phyloP scores from a whole-genome alignment of 345 rosid species.

The Ceriops tagal region DNA sequence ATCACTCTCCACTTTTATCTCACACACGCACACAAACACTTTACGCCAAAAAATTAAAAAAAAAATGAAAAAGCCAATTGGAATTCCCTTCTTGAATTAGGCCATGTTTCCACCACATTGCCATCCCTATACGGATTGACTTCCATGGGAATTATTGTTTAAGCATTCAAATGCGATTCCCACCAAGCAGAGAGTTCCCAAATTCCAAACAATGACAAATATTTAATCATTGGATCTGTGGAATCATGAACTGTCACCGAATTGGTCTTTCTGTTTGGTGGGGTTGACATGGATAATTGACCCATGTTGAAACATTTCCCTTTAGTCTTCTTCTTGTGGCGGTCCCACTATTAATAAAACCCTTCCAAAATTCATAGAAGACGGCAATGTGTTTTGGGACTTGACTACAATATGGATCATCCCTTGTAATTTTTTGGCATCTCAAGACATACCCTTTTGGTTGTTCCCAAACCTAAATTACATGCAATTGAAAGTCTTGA shows the following conservation, averaged over 20 bases:
- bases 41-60: background rate
- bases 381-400: background rate
- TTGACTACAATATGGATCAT: slow-evolving; percentile 14
- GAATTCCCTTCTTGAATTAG: slow-evolving; percentile 5
- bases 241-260: slow-evolving; percentile 18
- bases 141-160: background rate
- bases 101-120: background rate
- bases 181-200: slow-evolving; percentile 7
- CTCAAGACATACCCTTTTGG: background rate
- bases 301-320: slow-evolving; percentile 11
- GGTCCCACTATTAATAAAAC: slow-evolving; percentile 13
- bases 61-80: background rate
- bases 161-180: slow-evolving; percentile 7
- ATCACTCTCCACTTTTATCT: background rate
- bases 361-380: no score
- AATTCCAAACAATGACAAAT: slow-evolving; percentile 25
- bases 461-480: background rate
- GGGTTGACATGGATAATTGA: slow-evolving; percentile 42
- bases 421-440: slow-evolving; percentile 3
- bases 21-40: background rate
- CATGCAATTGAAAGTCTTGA: background rate
- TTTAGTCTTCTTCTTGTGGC: slow-evolving; percentile 9
- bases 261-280: slow-evolving; percentile 23
- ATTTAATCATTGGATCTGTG: slow-evolving; percentile 22
- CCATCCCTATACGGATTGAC: slow-evolving; percentile 33